These are phyloP conservation scores for Curvularia verruculosa DNA, from an alignment of 2,329 filamentous ascomycete genomes.

Conservation along the genomic window DNA sequence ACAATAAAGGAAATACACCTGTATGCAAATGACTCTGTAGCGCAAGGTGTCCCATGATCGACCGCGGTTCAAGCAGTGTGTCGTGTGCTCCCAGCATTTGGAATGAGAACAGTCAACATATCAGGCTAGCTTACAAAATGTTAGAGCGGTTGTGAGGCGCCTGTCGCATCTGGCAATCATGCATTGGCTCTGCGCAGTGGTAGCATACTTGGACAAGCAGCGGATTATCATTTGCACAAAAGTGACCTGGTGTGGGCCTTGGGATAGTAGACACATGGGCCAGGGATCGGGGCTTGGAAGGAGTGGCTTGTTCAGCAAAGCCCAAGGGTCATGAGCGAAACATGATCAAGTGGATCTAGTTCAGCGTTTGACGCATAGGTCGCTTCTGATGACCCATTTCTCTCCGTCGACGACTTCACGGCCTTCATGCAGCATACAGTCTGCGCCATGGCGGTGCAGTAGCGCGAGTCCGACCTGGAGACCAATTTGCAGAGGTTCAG, in stretches of 20 bases:
- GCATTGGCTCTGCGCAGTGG: background rate
- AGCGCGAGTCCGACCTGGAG: constrained; percentile 85
- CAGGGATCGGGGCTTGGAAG: background rate
- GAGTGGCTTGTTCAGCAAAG: background rate
- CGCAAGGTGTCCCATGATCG: background rate
- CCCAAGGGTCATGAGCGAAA: background rate
- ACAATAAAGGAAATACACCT: background rate
- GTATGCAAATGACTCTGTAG: background rate
- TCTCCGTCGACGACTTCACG: constrained; percentile 78
- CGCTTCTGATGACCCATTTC: constrained; percentile 90
- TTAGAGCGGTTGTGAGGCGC: background rate
- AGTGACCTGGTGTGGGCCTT: background rate
- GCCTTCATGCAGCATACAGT: constrained; percentile 89
- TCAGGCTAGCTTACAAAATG: background rate
- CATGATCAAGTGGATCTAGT: background rate
- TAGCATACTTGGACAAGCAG: background rate
- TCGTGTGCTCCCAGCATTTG: background rate
- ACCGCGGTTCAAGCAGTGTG: background rate
- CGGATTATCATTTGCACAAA: background rate
- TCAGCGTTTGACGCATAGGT: constrained; percentile 70
- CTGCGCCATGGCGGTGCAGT: constrained; percentile 85
- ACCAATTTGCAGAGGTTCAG: constrained; percentile 71
- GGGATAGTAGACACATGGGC: background rate
- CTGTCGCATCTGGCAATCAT: background rate
- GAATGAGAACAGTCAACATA: background rate